phyloP scores from a whole-genome alignment of 768 basidiomycete genomes.

The Kwoniella europaea region DNA sequence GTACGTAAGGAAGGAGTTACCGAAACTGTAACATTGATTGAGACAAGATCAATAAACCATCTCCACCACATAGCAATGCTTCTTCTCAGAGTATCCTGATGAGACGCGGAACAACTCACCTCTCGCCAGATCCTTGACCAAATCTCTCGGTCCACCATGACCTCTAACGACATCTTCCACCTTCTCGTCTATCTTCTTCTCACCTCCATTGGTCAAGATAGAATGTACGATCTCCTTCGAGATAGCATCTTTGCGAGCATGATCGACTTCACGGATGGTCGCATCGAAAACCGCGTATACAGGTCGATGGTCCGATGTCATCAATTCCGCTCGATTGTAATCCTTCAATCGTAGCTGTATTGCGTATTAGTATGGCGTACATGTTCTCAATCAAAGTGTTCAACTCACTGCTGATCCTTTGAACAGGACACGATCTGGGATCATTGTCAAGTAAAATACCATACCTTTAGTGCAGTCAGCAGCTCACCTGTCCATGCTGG shows the following conservation, averaged over 20 bases:
- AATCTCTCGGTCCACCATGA: constrained; percentile 21
- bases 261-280: constrained; percentile 77
- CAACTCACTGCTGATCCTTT: constrained; percentile 64
- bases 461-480: not conserved
- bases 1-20: constrained; percentile 1
- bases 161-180: constrained; percentile 27
- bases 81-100: not conserved
- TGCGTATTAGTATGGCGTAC: not conserved
- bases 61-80: not conserved
- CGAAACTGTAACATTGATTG: not conserved
- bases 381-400: not conserved
- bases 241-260: constrained; percentile 72
- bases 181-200: constrained; percentile 23
- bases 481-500: constrained; percentile 93
- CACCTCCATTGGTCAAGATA: constrained; percentile 17
- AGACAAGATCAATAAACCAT: not conserved
- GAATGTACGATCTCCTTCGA: constrained; percentile 34
- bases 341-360: constrained; percentile 68
- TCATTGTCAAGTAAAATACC: constrained; percentile 25
- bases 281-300: constrained; percentile 85
- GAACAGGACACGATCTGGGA: constrained; percentile 88
- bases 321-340: constrained; percentile 83
- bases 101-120: constrained; percentile 16
- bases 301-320: constrained; percentile 94
- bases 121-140: constrained; percentile 21